A percentile compares a stretch with the other conserved stretches of the same genome.
These are phyloP conservation scores for Oenanthe sinensis DNA, from an alignment of 129 eudicot genomes.

Conservation along the genomic window DNA sequence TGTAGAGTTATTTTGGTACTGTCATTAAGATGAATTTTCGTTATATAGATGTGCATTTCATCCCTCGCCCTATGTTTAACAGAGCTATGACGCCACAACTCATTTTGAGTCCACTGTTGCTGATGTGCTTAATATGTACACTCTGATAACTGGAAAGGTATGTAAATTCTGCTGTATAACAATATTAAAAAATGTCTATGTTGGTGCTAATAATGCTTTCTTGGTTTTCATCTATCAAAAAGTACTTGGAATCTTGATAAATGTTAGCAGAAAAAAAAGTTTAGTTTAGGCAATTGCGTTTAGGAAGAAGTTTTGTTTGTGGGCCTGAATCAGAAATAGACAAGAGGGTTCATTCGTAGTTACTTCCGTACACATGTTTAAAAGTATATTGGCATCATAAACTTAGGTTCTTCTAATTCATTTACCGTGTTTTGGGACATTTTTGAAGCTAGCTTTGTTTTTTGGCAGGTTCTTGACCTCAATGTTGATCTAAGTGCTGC, in stretches of 20 bases:
- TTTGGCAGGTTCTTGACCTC: conserved; percentile 63
- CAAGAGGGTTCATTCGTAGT: background rate
- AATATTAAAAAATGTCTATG: background rate
- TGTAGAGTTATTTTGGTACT: background rate
- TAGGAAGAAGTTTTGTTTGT: background rate
- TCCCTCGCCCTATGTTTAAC: conserved; percentile 19
- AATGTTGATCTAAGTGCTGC: conserved; percentile 92
- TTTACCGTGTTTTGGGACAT: background rate
- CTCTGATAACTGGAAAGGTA: conserved; percentile 97
- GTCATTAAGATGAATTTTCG: background rate
- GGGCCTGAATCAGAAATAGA: background rate
- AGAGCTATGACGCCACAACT: conserved; percentile 97
- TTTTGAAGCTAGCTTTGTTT: background rate
- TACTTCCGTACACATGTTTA: background rate
- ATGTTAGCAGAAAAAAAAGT: background rate
- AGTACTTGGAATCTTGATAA: background rate
- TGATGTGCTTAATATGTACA: conserved; percentile 93
- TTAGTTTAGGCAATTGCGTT: background rate
- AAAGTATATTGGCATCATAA: background rate
- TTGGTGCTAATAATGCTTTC: background rate
- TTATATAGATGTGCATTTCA: conserved; percentile 11
- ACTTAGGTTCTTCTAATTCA: background rate
- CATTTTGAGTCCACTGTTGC: conserved; percentile 94
- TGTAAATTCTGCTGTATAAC: background rate
- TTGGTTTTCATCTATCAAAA: background rate